Conservation (phyloP, 768 basidiomycete species). For the Naganishia vaughanmartiniae region DNA sequence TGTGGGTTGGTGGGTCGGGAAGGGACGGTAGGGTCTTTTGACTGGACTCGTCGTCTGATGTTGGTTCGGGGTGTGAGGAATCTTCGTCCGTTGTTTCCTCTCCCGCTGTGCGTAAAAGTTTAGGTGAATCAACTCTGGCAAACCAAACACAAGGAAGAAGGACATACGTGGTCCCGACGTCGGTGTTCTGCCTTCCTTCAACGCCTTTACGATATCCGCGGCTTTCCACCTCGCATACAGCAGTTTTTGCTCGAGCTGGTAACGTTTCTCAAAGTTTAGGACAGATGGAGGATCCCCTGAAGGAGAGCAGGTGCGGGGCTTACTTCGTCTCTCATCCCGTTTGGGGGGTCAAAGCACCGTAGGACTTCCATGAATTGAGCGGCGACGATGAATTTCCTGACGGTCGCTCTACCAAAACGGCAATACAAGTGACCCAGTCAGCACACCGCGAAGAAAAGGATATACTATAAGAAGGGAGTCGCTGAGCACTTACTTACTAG, state of each 20-base stretch:
- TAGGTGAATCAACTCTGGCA: conserved; percentile 13
- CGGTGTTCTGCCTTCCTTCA: conserved; percentile 87
- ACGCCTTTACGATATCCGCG: conserved; percentile 86
- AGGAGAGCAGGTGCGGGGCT: conserved; percentile 23
- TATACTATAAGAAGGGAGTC: no score
- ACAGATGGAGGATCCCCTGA: no score
- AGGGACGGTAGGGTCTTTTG: background rate
- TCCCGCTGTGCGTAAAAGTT: conserved; percentile 8
- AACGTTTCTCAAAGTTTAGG: background rate
- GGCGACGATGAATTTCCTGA: conserved; percentile 91
- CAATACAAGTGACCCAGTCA: no score
- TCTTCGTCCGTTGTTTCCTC: background rate
- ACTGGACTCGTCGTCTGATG: background rate
- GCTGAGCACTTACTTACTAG: conserved; percentile 63
- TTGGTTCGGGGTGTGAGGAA: background rate
- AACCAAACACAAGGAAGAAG: background rate
- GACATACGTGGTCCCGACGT: conserved; percentile 69
- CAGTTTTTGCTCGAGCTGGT: conserved; percentile 78
- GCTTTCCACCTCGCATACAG: conserved; percentile 98
- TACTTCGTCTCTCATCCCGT: conserved; percentile 51
- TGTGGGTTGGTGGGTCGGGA: background rate
- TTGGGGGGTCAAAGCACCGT: conserved; percentile 52
- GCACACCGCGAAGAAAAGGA: background rate
- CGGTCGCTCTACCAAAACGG: conserved; percentile 64
- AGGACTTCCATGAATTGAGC: conserved; percentile 91